Evolutionary conservation across 805 yeast species (phyloP), one percentile per base, ranked within the genome.

Genomic region (Teunomyces funiuensis): DNA sequence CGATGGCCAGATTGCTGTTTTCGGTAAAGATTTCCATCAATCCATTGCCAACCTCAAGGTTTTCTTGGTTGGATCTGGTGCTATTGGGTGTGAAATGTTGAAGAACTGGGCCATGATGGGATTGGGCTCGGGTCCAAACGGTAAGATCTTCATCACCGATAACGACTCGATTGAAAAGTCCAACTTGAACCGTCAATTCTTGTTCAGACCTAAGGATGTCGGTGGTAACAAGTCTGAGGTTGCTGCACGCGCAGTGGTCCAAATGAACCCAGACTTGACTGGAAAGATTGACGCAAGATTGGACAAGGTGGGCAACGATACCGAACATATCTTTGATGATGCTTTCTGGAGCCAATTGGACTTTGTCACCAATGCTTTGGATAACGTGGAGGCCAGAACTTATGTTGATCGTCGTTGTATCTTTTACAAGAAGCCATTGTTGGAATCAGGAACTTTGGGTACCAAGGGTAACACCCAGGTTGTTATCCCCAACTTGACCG

Each of bases 381-480:
- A 93, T 69, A 93, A 93, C 55, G 91, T 93, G 41, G 99, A 93
- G 51, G 99, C 99, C 16, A 84, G 99, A 74, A 86, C 96, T 11
- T 93, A 93, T 59, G 97, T 93, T 45, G 99, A 93, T 64, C 84
- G 96, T 62, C 87, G 97, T 59, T 93, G 99, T 73, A 88, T 93
- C 33, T 89, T 89, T 61, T 93, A 77, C 78, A 79, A 81, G 57
- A 90, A 89, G 66, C 88, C 99, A 15, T 75, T 93, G 53, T 76
- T 93, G 47, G 99, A 93, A 71, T 85, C 96, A 8, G 99, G 99
- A 46, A 93, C 99, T 29, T 77, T 93, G 54, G 99, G 99, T 51
- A 91, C 99, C 15, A 93, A 93, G 70, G 98, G 99, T 65, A 93
- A 93, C 63, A 91, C 96, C 15, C 99, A 93, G 73, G 97, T 93